Base-by-base conservation (phyloP, 805 yeast species). In the Sungouiozyma ichnusensis region DNA sequence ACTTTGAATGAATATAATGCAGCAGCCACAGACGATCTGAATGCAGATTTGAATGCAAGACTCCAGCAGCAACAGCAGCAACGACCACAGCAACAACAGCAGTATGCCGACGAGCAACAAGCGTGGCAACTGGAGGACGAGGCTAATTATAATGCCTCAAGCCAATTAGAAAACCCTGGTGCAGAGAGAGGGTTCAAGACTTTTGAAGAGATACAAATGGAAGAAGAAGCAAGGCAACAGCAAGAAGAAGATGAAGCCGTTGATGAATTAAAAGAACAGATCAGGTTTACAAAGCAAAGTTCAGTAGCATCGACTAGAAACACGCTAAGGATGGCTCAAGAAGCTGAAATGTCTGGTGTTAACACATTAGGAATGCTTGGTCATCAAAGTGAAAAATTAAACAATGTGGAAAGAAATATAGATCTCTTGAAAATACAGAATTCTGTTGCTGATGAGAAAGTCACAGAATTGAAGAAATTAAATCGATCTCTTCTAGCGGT, bases 291-390 rank as follows among this genome's bases (percentile, higher is more conserved):
- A 32, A 88, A 90, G 60, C 90, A 85, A 53, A 92, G 86, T 53
- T 81, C 95, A 2, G 77, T 87, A 9, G 80, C 85, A 14, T 78
- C 88, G 33, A 83, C 97, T 0, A 74, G 94, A 55, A 86, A 86
- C 53, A 87, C 94, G 1, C 64, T 92, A 27, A 73, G 73, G 41
- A 71, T 77, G 67, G 81, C 85, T 2, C 73, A 75, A 44, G 81
- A 80, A 43, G 87, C 88, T 1, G 86, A 81, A 54, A 74, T 73
- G 46, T 69, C 81, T 4, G 90, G 86, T 32, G 68, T 79, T 48
- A 88, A 90, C 58, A 82, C 97, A 0, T 64, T 90, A 48, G 97
- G 96, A 20, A 77, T 85, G 77, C 71, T 92, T 38, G 98, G 98
- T 19, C 76, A 88, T n/a, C 97, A 92, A 62, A 79, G 92, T 44